phyloP scores from a whole-genome alignment of 2,329 filamentous ascomycete genomes.

The Penicillium freii region DNA sequence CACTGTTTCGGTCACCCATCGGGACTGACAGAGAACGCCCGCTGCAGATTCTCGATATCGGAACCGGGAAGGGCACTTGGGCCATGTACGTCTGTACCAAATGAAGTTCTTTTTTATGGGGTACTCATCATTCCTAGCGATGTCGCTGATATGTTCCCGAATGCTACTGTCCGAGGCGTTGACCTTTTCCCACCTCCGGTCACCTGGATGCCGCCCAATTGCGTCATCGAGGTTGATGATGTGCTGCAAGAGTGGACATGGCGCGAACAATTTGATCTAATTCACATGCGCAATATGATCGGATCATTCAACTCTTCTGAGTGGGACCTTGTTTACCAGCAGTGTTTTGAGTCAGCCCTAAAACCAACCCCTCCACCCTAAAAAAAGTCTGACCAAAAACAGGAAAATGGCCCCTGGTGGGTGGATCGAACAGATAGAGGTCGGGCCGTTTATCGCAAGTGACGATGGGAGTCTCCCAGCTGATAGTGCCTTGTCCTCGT shows the following conservation, averaged over 20 bases:
- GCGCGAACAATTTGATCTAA: constrained; percentile 24
- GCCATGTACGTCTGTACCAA: constrained; percentile 15
- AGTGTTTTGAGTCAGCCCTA: constrained; percentile 14
- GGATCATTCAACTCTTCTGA: constrained; percentile 14
- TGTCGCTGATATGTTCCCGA: constrained; percentile 23
- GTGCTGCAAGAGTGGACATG: constrained; percentile 26
- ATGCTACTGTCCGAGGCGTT: constrained; percentile 22
- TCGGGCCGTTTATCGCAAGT: constrained; percentile 11
- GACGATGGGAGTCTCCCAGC: constrained; percentile 18
- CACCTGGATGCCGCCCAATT: constrained; percentile 30
- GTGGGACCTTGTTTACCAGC: constrained; percentile 18
- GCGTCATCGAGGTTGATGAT: constrained; percentile 30
- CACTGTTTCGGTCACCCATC: constrained; percentile 13
- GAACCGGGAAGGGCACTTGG: constrained; percentile 19
- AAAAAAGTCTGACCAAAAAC: neutral
- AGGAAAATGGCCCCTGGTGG: constrained; percentile 22
- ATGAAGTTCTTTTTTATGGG: too few relatives aligned
- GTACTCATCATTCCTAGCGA: constrained; percentile 8
- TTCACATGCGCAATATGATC: constrained; percentile 26
- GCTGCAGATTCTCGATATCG: constrained; percentile 15
- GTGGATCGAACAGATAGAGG: constrained; percentile 25
- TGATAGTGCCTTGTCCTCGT: constrained; percentile 14
- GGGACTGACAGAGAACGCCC: neutral
- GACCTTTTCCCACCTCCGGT: constrained; percentile 27
- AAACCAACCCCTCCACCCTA: too few relatives aligned